These are phyloP conservation scores for Coccomyxa subellipsoidea DNA, from an alignment of 163 green algal species.

Conservation along the genomic window DNA sequence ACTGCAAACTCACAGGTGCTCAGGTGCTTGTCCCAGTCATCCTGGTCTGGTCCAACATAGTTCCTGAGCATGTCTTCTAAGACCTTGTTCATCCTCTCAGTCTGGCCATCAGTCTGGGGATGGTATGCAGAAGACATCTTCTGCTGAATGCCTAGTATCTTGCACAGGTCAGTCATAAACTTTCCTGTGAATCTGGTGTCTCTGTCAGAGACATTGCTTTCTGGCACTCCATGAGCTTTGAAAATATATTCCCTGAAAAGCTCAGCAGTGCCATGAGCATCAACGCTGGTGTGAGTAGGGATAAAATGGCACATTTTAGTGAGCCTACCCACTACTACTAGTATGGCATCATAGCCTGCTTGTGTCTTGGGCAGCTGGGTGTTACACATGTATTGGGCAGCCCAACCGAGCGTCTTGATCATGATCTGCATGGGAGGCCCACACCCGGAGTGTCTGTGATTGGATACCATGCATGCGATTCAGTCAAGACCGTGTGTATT, in stretches of 20 bases:
- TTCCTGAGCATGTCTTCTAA: background rate
- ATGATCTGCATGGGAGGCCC: too few species aligned
- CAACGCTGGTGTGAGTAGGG: background rate
- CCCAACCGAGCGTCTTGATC: too few species aligned
- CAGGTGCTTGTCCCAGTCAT: background rate
- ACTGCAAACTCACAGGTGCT: background rate
- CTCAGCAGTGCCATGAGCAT: background rate
- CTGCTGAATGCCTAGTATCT: background rate
- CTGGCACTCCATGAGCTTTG: background rate
- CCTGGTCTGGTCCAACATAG: background rate
- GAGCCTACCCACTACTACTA: background rate
- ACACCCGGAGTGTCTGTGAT: too few species aligned
- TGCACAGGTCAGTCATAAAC: background rate
- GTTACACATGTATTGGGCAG: too few species aligned
- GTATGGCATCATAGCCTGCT: background rate
- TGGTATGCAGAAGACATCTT: background rate
- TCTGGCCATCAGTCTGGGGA: too few species aligned
- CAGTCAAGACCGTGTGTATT: too few species aligned
- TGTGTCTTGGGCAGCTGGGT: background rate
- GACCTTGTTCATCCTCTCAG: too few species aligned
- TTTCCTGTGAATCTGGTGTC: background rate
- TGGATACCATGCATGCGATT: too few species aligned
- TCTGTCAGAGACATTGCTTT: background rate
- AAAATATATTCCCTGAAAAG: background rate
- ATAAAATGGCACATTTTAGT: conserved; percentile 2